These are phyloP conservation scores for Penicillium arizonense DNA, from an alignment of 495 filamentous ascomycete genomes.

Conservation along the genomic window DNA sequence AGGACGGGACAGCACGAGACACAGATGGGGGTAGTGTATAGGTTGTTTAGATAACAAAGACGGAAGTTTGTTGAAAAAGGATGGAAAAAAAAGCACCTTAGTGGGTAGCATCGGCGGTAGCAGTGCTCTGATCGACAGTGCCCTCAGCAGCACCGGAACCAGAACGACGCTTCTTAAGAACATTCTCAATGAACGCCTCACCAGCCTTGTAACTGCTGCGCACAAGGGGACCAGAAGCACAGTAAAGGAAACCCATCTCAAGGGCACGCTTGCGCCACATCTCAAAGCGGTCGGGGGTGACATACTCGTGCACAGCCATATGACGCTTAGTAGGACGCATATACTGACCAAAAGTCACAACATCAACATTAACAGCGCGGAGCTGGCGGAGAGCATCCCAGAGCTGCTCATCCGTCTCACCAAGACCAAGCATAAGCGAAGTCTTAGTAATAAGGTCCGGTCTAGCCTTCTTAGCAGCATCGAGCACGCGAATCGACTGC, in stretches of 20 bases:
- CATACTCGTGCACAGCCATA: conserved; percentile 92
- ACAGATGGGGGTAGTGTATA: background rate
- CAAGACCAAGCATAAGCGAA: conserved; percentile 92
- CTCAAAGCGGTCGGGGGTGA: conserved; percentile 88
- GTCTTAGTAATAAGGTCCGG: conserved; percentile 91
- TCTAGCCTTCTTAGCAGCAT: conserved; percentile 73
- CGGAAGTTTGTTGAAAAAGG: conserved; percentile 5
- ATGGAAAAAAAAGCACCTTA: conserved; percentile 15
- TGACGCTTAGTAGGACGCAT: conserved; percentile 98
- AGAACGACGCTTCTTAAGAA: conserved; percentile 79
- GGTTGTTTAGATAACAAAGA: background rate
- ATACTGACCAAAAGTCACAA: conserved; percentile 98
- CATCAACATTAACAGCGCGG: conserved; percentile 76
- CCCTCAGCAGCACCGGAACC: conserved; percentile 20
- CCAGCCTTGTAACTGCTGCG: conserved; percentile 95
- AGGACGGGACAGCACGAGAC: background rate
- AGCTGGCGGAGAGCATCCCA: conserved; percentile 79
- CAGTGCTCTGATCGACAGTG: conserved; percentile 20
- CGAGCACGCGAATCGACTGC: conserved; percentile 77
- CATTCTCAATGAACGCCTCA: conserved; percentile 98
- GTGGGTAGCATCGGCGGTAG: conserved; percentile 25
- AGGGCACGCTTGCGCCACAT: conserved; percentile 85
- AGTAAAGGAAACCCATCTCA: conserved; percentile 95
- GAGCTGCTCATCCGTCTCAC: conserved; percentile 89
- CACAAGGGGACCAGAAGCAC: conserved; percentile 89